These are phyloP conservation scores for Medicago lupulina DNA, from an alignment of 306 rosid genomes.

Conservation along the genomic window DNA sequence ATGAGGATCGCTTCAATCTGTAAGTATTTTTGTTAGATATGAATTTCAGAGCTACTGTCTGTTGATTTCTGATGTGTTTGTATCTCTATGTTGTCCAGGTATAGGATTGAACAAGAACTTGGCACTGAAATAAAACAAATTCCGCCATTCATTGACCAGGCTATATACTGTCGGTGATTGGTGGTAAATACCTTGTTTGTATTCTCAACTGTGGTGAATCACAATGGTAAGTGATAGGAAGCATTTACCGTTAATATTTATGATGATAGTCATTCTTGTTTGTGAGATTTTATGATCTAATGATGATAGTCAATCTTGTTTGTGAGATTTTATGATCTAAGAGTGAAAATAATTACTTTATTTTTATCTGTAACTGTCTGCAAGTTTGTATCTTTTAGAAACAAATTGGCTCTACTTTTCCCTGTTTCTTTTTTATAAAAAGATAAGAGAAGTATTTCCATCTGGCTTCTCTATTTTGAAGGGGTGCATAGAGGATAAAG, in stretches of 20 bases:
- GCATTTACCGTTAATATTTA: slow-evolving; percentile 8
- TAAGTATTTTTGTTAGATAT: slow-evolving; percentile 46
- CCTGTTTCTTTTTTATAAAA: not conserved
- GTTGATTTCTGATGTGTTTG: slow-evolving; percentile 25
- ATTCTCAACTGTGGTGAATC: slow-evolving; percentile 54
- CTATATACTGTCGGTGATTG: slow-evolving; percentile 84
- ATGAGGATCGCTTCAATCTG: slow-evolving; percentile 98
- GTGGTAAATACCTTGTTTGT: slow-evolving; percentile 49
- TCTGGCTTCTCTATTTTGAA: not conserved
- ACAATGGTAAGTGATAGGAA: slow-evolving; percentile 44
- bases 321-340: not conserved
- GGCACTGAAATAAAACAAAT: slow-evolving; percentile 97
- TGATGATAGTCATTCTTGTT: not conserved
- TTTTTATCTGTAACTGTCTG: not conserved
- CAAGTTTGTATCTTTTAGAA: slow-evolving; percentile 6
- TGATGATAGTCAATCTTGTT: not conserved
- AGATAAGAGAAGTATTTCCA: not conserved
- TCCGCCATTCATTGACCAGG: slow-evolving; percentile 98
- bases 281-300: not conserved
- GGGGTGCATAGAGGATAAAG: not conserved
- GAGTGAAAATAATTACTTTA: not conserved
- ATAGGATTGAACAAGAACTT: slow-evolving; percentile 98
- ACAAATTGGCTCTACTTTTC: not conserved
- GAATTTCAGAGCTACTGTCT: slow-evolving; percentile 19
- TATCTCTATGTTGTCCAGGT: slow-evolving; percentile 52